Conservation (phyloP, 768 basidiomycete genomes). For the Panus rudis region DNA sequence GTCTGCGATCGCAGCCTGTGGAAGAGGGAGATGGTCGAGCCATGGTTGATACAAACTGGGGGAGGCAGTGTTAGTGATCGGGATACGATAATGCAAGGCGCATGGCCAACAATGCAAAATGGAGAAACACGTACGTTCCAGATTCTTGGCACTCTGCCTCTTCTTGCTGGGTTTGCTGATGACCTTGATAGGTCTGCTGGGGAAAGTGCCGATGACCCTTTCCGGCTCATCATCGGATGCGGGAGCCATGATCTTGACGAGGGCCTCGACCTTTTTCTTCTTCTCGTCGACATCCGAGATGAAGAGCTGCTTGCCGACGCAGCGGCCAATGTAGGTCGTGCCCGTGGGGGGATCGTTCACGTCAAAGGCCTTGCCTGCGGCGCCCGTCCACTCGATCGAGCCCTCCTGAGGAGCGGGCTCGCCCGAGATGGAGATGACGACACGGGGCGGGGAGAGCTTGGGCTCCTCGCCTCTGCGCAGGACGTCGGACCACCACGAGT, state of each 20-base stretch:
- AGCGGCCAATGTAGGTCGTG: conserved; percentile 87
- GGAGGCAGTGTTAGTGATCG: conserved; percentile 6
- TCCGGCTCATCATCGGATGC: conserved; percentile 76
- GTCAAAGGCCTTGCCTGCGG: conserved; percentile 80
- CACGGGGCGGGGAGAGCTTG: conserved; percentile 69
- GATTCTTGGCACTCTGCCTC: conserved; percentile 87
- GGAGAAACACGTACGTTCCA: conserved; percentile 62
- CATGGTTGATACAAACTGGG: conserved; percentile 90
- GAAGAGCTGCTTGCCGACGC: conserved; percentile 91
- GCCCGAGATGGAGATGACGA: conserved; percentile 88
- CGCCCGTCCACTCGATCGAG: conserved; percentile 80
- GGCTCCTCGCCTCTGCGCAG: conserved; percentile 67
- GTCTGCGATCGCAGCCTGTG: conserved; percentile 95
- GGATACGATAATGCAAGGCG: conserved; percentile 7
- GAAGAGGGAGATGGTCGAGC: conserved; percentile 91
- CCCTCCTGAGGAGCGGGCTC: conserved; percentile 83
- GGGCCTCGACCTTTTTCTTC: conserved; percentile 91
- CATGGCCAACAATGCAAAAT: too few relatives aligned
- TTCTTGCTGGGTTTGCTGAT: conserved; percentile 99
- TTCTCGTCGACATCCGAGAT: conserved; percentile 94
- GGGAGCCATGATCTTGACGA: conserved; percentile 82
- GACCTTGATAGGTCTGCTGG: conserved; percentile 93
- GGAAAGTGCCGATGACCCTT: conserved; percentile 81
- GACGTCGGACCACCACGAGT: conserved; percentile 89
- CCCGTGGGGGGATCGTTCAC: conserved; percentile 70